phyloP scores from a whole-genome alignment of 805 yeast genomes.

The Barnettozyma salicaria region DNA sequence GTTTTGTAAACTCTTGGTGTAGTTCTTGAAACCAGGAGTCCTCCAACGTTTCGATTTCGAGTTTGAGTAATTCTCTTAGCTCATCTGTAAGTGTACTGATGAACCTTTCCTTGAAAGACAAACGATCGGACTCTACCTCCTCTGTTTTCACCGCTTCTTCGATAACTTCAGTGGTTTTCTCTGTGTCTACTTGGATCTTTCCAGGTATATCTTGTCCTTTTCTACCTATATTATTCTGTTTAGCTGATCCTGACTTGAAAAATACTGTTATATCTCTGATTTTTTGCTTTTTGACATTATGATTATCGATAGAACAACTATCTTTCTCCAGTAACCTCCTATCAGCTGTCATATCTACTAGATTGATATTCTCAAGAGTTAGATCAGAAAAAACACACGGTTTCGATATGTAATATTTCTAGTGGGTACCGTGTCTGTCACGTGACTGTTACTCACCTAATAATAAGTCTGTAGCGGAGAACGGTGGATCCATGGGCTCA shows the following conservation, averaged over 20 bases:
- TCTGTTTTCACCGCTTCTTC: too few relatives aligned
- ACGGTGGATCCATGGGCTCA: neutral
- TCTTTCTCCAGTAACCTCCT: neutral
- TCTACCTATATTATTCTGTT: too few relatives aligned
- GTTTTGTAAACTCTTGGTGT: constrained; percentile 69
- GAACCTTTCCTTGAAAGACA: constrained; percentile 16
- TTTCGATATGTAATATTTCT: neutral
- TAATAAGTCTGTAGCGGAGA: neutral
- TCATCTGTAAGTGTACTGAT: constrained; percentile 28
- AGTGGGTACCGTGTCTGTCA: neutral
- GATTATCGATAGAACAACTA: too few relatives aligned
- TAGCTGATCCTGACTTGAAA: constrained; percentile 1
- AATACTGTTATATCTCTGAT: constrained; percentile 1
- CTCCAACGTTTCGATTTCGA: constrained; percentile 69
- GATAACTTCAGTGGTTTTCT: neutral
- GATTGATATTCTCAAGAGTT: neutral
- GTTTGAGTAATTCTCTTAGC: constrained; percentile 43
- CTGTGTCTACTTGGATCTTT: neutral
- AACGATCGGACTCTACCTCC: too few relatives aligned
- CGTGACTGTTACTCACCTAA: neutral
- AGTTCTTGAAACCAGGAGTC: constrained; percentile 72
- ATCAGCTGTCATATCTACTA: constrained; percentile 4
- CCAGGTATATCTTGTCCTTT: neutral
- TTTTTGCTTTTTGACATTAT: neutral
- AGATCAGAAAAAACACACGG: neutral